Evolutionary conservation across 331 rosid species (phyloP).

Genomic region (Quercus tomentella): DNA sequence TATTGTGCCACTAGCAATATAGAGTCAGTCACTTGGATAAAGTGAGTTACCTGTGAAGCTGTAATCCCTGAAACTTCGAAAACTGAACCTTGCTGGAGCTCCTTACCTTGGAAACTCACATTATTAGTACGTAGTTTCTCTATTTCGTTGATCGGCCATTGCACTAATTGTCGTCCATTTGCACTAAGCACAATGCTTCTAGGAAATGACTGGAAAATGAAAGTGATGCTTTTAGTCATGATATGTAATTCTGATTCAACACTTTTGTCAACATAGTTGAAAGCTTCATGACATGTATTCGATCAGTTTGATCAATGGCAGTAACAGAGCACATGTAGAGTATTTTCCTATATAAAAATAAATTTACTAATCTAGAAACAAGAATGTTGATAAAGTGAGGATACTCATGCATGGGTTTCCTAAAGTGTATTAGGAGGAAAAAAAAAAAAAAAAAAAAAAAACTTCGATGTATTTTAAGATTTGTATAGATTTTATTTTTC

Average conservation of each 20-base stretch:
- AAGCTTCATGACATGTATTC: not conserved
- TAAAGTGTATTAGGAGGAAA: too few relatives aligned
- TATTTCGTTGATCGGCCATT: constrained; percentile 39
- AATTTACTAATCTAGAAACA: not conserved
- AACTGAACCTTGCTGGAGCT: constrained; percentile 17
- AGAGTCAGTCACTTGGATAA: not conserved
- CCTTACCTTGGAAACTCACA: constrained; percentile 8
- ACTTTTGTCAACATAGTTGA: not conserved
- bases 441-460: not conserved
- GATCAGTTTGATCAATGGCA: not conserved
- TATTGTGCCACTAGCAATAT: too few relatives aligned
- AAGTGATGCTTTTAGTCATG: not conserved
- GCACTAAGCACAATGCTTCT: constrained; percentile 28
- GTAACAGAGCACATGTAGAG: not conserved
- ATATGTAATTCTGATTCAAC: not conserved
- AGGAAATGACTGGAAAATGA: constrained; percentile 31
- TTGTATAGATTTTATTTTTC: too few relatives aligned
- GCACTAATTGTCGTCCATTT: constrained; percentile 35
- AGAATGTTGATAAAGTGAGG: not conserved
- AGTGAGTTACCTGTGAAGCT: constrained; percentile 29
- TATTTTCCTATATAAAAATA: not conserved
- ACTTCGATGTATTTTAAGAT: not conserved
- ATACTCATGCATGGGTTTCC: not conserved
- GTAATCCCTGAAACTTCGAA: constrained; percentile 27
- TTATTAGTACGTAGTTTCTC: constrained; percentile 26